phyloP scores from a whole-genome alignment of 139 green algal species.

The Ulvella scutata region DNA sequence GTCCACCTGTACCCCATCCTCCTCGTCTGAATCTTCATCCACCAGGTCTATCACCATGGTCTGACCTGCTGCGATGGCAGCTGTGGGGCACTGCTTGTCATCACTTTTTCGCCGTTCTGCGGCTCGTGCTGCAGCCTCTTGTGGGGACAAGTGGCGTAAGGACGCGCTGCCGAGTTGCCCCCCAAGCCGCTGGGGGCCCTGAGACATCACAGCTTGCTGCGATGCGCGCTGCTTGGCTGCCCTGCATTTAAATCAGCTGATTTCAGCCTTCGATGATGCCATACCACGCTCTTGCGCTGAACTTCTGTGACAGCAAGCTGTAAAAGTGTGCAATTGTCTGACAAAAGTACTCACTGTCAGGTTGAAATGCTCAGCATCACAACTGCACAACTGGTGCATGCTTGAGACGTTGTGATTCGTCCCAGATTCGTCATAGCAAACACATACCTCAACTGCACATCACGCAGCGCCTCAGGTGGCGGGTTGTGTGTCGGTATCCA shows the following conservation, averaged over 20 bases:
- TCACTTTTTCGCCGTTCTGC: constrained; percentile 29
- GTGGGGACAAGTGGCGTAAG: constrained; percentile 19
- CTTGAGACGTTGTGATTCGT: too few relatives aligned
- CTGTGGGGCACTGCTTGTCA: constrained; percentile 28
- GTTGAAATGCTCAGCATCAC: not conserved
- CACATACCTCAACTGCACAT: constrained; percentile 6
- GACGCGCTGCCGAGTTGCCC: constrained; percentile 9
- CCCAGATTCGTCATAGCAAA: too few relatives aligned
- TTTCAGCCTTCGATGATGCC: too few relatives aligned
- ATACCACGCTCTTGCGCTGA: too few relatives aligned
- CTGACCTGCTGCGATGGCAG: not conserved
- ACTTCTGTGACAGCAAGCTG: too few relatives aligned
- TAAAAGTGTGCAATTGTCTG: not conserved
- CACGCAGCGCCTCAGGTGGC: constrained; percentile 4
- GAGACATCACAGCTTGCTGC: constrained; percentile 18
- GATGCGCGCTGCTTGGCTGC: constrained; percentile 17
- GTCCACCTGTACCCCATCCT: too few relatives aligned
- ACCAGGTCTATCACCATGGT: not conserved
- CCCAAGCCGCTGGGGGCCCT: constrained; percentile 22
- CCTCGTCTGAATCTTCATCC: not conserved
- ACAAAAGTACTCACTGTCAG: not conserved
- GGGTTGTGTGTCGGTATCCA: constrained; percentile 36
- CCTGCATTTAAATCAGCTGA: constrained; percentile 6
- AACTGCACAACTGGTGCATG: not conserved
- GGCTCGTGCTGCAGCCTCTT: constrained; percentile 33